Evolutionary conservation across 129 eudicot species (phyloP).

Genomic region (Erigeron canadensis): DNA sequence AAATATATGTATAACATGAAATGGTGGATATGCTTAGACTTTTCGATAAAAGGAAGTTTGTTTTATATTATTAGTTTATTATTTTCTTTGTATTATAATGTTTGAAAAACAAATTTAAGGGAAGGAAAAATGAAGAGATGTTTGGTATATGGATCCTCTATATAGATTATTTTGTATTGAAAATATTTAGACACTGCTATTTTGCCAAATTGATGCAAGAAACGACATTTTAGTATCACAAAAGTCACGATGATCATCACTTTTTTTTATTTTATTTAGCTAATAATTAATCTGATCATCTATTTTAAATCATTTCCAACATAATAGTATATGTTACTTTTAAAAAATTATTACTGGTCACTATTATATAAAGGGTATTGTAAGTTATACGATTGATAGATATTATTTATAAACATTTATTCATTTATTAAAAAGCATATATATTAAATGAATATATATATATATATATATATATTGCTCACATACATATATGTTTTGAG

Average conservation of each 20-base stretch:
- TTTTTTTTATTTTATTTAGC: not conserved
- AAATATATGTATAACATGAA: not conserved
- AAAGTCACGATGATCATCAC: not conserved
- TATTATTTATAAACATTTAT: no score
- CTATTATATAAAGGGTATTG: no score
- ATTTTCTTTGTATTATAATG: not conserved
- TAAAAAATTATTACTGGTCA: no score
- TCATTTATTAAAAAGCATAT: no score
- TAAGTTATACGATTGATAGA: no score
- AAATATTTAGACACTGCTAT: not conserved
- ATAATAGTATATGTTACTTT: no score
- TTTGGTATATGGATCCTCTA: not conserved
- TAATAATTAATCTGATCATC: not conserved
- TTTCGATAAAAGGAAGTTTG: not conserved
- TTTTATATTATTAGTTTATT: not conserved
- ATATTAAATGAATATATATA: no score
- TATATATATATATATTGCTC: no score
- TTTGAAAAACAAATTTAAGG: not conserved
- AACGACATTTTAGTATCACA: not conserved
- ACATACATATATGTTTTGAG: no score
- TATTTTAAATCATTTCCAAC: no score
- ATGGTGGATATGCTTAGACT: slow-evolving; percentile 7
- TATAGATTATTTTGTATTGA: not conserved
- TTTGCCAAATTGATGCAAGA: not conserved
- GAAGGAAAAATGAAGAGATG: not conserved